Evolutionary conservation across 805 yeast genomes (phyloP).

Genomic region (Saturnispora halmiae): DNA sequence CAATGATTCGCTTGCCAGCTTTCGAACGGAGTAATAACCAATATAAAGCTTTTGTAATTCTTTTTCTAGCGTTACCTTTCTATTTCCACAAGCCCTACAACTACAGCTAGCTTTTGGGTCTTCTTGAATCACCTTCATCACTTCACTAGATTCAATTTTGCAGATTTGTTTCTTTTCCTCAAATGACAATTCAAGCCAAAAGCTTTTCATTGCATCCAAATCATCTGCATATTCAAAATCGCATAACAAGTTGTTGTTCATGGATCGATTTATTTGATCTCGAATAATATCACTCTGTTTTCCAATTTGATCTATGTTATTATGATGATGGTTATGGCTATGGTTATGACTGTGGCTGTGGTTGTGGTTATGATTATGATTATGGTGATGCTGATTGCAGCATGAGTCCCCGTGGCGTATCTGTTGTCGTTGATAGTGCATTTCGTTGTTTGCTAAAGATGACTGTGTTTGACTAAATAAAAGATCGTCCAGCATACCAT

Average conservation of each 20-base stretch:
- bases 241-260: slow-evolving; percentile 22
- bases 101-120: slow-evolving; percentile 53
- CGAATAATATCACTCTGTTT: slow-evolving; percentile 18
- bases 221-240: slow-evolving; percentile 39
- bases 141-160: slow-evolving; percentile 58
- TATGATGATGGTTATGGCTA: slow-evolving; percentile 12
- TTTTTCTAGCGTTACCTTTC: slow-evolving; percentile 59
- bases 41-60: slow-evolving; percentile 70
- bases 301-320: slow-evolving; percentile 12
- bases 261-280: slow-evolving; percentile 16
- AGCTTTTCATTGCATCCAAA: slow-evolving; percentile 39
- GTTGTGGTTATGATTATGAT: slow-evolving; percentile 3
- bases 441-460: too few relatives aligned
- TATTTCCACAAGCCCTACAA: slow-evolving; percentile 72
- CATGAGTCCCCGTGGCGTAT: background rate
- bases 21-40: slow-evolving; percentile 44
- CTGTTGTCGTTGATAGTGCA: background rate
- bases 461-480: too few relatives aligned
- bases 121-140: slow-evolving; percentile 53
- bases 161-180: slow-evolving; percentile 53
- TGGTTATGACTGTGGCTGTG: slow-evolving; percentile 13
- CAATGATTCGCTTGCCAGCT: slow-evolving; percentile 28
- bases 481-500: too few relatives aligned
- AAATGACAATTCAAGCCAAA: slow-evolving; percentile 61
- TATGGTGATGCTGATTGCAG: slow-evolving; percentile 14